Base-by-base conservation (phyloP, 345 rosid species). In the Limnanthes douglasii region DNA sequence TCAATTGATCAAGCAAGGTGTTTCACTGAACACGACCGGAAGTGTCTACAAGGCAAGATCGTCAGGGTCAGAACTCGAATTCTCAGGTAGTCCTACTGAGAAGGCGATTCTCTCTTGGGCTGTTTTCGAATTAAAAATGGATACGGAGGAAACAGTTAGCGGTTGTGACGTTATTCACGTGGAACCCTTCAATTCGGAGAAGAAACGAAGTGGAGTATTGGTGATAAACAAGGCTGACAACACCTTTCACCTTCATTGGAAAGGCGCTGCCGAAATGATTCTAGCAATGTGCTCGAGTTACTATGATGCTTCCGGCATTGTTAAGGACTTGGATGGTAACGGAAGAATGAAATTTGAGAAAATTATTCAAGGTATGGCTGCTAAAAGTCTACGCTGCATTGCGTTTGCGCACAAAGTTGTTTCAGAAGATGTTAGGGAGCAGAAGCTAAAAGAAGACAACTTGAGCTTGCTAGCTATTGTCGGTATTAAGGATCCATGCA, bases 211-310 rank as follows among this genome's bases (percentile, higher is more conserved):
- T 11, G 81, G 92, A 6, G 76, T 78, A 1, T 11, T 64, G 31
- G 41, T 64, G 9, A 60, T 21, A 50, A 78, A 48, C 50, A 60
- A 34, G 2, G 23, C 16, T 1, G 70, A 75, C n/a, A 44, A 37
- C 22, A 43, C 62, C 0, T 2, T 52, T 21, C 70, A 72, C 27
- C 49, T 63, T 34, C 94, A 86, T 31, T 78, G 86, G 90, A 81
- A 78, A 53, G 94, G 92, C 43, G 81, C 79, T 0, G 86, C 92
- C 1, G 92, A 72, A 78, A 68, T 68, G 76, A 55, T 81, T 39
- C 59, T 77, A 25, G 65, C 75, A 1, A 65, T 51, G 81, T 75
- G 94, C 41, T 61, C 81, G 0, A 60, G 62, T 23, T 80, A 50
- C 61, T 66, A 64, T 4, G 65, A 72, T 34, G 70, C 56, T 24